These are phyloP conservation scores for Stemphylium lycopersici DNA, from an alignment of 2,329 filamentous ascomycete species.

Conservation along the genomic window DNA sequence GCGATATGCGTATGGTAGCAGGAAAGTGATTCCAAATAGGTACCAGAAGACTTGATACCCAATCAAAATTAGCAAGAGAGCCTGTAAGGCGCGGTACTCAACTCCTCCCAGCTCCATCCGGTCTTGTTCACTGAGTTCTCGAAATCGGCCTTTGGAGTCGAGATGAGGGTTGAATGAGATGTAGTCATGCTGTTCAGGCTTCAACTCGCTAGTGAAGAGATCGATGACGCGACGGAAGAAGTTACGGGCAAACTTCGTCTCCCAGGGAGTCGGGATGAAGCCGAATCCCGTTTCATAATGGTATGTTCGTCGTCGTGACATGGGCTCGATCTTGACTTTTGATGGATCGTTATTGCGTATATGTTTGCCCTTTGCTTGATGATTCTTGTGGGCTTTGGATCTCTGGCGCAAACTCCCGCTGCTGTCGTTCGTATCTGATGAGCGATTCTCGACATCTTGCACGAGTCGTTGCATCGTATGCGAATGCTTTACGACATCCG, in stretches of 20 bases:
- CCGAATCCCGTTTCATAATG: constrained; percentile 37
- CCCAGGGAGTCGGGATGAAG: constrained; percentile 41
- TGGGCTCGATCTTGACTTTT: constrained; percentile 14
- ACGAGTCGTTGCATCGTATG: constrained; percentile 32
- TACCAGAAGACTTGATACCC: constrained; percentile 47
- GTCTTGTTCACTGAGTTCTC: constrained; percentile 50
- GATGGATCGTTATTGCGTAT: neutral
- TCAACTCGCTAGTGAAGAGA: constrained; percentile 25
- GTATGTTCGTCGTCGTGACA: constrained; percentile 26
- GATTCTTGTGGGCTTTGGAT: neutral
- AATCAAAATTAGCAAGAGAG: constrained; percentile 55
- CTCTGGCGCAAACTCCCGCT: constrained; percentile 13
- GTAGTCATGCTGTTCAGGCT: constrained; percentile 36
- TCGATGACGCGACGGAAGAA: constrained; percentile 30
- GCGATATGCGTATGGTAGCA: constrained; percentile 54
- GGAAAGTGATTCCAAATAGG: constrained; percentile 54
- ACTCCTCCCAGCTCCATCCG: constrained; percentile 58
- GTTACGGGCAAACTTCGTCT: constrained; percentile 30
- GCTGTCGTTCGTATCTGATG: constrained; percentile 5
- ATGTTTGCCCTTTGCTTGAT: constrained; percentile 1
- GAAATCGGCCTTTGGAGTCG: constrained; percentile 40
- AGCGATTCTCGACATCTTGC: constrained; percentile 31
- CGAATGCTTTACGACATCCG: constrained; percentile 36
- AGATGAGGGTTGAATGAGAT: constrained; percentile 41
- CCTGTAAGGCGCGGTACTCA: constrained; percentile 59